Evolutionary conservation across 2,329 filamentous ascomycete genomes (phyloP), one percentile per base, ranked within the genome.

Genomic region (Aplosporella prunicola): DNA sequence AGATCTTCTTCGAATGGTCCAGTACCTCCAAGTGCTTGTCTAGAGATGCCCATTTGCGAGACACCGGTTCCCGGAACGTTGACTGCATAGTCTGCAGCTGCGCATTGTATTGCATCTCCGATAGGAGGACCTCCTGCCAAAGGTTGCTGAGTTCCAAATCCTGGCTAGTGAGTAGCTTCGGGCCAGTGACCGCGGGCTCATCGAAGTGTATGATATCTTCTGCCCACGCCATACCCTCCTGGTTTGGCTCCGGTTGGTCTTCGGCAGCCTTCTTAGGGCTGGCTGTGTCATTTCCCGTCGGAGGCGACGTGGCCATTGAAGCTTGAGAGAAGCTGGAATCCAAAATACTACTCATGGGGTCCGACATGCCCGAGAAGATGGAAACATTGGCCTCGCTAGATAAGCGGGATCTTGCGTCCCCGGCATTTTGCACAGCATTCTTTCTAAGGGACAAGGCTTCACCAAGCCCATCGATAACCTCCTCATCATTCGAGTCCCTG

Each of bases 21-120:
- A 55, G 47, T 0, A 46, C 45, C 17, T 46, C 47, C 4, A 57
- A 30, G 35, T 55, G 52, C 9, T 47, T 45, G 22, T 47, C 46
- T 1, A 56, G 43, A 7, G 44, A 18, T 6, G 55, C 52, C 51
- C 52, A 55, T 41, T 53, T 40, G 11, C 33, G 41, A 17, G 48
- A 31, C 9, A 55, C 29, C 9, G 48, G 47, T 17, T 51, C 42
- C 33, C 52, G 51, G 35, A 57, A 56, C 37, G 45, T 44, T 8
- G 42, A 46, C 7, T 46, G 45, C 14, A 57, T 46, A 16, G 42
- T 49, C 1, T n/a, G 22, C 8, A 24, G 22, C 8, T 8, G n/a
- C 8, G 22, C n/a, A n/a, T 8, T n/a, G 22, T 24, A 24, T 8
- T 8, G 22, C 8, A 24, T 24, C 22, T 24, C 22, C 22, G 22